phyloP scores from a whole-genome alignment of 495 filamentous ascomycete genomes.

The Aspergillus diversus region DNA sequence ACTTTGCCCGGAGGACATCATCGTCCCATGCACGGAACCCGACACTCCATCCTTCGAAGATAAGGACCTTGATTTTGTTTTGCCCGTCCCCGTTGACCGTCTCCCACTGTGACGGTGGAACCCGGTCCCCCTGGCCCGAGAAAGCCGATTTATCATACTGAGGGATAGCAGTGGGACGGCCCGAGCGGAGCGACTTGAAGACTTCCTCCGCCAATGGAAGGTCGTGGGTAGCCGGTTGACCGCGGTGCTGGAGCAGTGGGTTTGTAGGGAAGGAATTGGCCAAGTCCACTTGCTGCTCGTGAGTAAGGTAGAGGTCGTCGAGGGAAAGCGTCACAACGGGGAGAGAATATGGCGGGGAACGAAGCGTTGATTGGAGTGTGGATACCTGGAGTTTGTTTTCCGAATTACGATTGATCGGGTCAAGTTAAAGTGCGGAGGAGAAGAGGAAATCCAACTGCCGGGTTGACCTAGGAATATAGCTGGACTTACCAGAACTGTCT shows the following conservation, averaged over 20 bases:
- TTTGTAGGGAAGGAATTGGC: slow-evolving; percentile 67
- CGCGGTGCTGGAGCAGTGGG: slow-evolving; percentile 76
- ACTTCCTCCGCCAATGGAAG: slow-evolving; percentile 63
- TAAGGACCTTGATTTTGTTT: slow-evolving; percentile 59
- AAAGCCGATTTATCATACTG: slow-evolving; percentile 83
- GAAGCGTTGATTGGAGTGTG: slow-evolving; percentile 66
- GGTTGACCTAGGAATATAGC: neutral
- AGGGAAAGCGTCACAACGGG: slow-evolving; percentile 80
- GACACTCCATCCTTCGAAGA: slow-evolving; percentile 93
- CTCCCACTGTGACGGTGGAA: slow-evolving; percentile 61
- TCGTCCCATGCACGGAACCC: slow-evolving; percentile 74
- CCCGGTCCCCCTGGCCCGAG: slow-evolving; percentile 77
- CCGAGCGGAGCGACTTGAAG: slow-evolving; percentile 61
- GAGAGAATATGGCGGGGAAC: slow-evolving; percentile 66
- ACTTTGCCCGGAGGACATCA: slow-evolving; percentile 56
- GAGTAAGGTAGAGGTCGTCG: slow-evolving; percentile 87
- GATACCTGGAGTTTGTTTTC: slow-evolving; percentile 51
- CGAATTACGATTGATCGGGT: neutral
- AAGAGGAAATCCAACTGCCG: slow-evolving; percentile 1
- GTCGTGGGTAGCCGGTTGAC: slow-evolving; percentile 88
- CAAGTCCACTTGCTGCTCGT: slow-evolving; percentile 70
- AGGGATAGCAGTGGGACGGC: slow-evolving; percentile 64
- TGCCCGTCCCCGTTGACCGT: slow-evolving; percentile 60
- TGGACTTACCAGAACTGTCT: slow-evolving; percentile 76
- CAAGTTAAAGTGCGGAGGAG: slow-evolving; percentile 4